These are phyloP conservation scores for Paracoccidioides brasiliensis DNA, from an alignment of 2,329 filamentous ascomycete species.

Conservation along the genomic window DNA sequence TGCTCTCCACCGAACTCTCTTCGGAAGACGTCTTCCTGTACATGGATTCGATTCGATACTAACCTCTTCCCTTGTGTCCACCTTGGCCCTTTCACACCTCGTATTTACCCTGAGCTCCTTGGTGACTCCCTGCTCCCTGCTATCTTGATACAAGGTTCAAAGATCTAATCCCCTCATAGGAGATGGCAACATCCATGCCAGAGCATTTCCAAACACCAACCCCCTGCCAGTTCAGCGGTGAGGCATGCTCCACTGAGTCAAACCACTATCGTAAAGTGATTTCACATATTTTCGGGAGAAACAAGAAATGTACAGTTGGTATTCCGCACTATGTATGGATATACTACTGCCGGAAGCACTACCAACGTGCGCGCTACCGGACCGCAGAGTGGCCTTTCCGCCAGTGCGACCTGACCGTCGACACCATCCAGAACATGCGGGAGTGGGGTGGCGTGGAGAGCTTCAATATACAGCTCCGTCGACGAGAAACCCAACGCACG, in stretches of 20 bases:
- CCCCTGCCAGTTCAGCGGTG: constrained; percentile 12
- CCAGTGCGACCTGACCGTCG: constrained; percentile 51
- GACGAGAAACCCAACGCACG: constrained; percentile 38
- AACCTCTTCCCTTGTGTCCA: neutral
- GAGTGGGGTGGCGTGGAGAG: constrained; percentile 47
- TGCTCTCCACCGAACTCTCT: neutral
- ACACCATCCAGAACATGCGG: constrained; percentile 50
- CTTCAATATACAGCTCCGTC: constrained; percentile 52
- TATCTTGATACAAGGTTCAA: neutral
- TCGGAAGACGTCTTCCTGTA: neutral
- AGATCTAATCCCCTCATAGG: neutral
- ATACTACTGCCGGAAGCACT: constrained; percentile 68
- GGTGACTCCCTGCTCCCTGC: neutral
- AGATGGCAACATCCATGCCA: neutral
- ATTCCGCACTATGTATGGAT: constrained; percentile 62
- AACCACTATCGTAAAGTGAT: constrained; percentile 58
- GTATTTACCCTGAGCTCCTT: neutral
- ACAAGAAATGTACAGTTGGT: constrained; percentile 60
- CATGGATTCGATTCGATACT: neutral
- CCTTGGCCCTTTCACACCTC: neutral
- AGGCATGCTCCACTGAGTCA: constrained; percentile 15
- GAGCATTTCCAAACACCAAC: neutral
- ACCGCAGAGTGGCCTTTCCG: constrained; percentile 43
- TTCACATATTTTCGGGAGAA: constrained; percentile 70
- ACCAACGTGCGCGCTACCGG: constrained; percentile 63